Conservation (phyloP, 805 yeast species). For the Grigorovia transvaalensis region DNA sequence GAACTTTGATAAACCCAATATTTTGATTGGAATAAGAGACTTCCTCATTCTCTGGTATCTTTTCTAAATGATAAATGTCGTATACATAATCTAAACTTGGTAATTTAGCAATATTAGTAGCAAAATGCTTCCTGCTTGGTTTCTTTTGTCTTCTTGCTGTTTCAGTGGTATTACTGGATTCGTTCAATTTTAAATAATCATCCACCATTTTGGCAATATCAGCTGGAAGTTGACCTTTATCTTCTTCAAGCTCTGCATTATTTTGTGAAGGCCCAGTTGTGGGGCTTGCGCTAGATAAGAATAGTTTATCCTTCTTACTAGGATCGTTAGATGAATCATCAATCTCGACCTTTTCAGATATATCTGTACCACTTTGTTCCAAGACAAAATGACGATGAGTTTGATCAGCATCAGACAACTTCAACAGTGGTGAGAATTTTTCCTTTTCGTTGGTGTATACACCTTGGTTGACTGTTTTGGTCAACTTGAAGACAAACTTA, state of each 20-base stretch:
- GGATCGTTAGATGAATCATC: constrained; percentile 3
- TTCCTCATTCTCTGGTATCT: constrained; percentile 46
- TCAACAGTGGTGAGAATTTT: constrained; percentile 19
- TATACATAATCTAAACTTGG: constrained; percentile 67
- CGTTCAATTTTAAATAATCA: constrained; percentile 38
- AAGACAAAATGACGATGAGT: constrained; percentile 20
- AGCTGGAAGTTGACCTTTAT: constrained; percentile 35
- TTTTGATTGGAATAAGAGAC: constrained; percentile 23
- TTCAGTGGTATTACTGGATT: constrained; percentile 15
- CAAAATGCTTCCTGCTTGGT: constrained; percentile 17
- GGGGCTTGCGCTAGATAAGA: constrained; percentile 1
- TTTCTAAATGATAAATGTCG: constrained; percentile 72
- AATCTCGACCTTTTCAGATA: constrained; percentile 17
- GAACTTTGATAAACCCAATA: constrained; percentile 34
- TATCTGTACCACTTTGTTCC: constrained; percentile 20
- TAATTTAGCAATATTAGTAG: constrained; percentile 10
- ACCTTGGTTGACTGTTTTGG: constrained; percentile 36
- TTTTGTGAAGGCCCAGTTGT: too few species aligned
- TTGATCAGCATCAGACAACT: constrained; percentile 14
- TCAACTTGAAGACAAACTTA: constrained; percentile 35
- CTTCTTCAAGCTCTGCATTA: constrained; percentile 3
- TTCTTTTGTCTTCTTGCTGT: constrained; percentile 13
- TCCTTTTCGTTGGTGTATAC: constrained; percentile 21
- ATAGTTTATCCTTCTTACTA: not conserved
- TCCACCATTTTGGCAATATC: constrained; percentile 69